Conservation (phyloP, 371 early-diverging fungal species). For the Conidiobolus incongruus region DNA sequence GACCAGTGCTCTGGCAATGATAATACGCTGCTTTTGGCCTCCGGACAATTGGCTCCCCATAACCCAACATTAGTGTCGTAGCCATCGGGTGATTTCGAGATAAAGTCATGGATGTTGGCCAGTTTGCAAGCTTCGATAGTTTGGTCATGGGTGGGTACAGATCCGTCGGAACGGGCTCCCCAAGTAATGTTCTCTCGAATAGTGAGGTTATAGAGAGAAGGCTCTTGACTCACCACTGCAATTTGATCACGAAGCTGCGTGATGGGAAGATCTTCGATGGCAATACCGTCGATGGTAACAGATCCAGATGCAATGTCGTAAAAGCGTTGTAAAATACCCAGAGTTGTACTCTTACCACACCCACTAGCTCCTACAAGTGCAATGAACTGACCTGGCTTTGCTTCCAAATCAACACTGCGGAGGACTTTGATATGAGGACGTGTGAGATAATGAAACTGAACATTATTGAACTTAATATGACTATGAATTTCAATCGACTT, state of each 20-base stretch:
- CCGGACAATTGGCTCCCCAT: conserved; percentile 22
- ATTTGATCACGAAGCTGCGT: conserved; percentile 39
- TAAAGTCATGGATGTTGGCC: conserved; percentile 36
- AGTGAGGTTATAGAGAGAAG: conserved; percentile 56
- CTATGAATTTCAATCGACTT: conserved; percentile 21
- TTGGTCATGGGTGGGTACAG: conserved; percentile 10
- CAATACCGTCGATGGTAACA: too few species aligned
- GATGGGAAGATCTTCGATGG: conserved; percentile 30
- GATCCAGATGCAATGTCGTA: too few species aligned
- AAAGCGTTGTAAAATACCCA: too few species aligned
- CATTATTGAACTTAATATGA: conserved; percentile 24
- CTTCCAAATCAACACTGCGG: conserved; percentile 33
- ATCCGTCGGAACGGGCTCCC: too few species aligned
- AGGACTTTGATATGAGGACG: conserved; percentile 58
- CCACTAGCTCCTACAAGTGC: too few species aligned
- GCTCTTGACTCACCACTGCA: conserved; percentile 75
- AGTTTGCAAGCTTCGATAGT: conserved; percentile 13
- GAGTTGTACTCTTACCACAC: too few species aligned
- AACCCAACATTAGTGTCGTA: conserved; percentile 50
- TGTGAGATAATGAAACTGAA: conserved; percentile 63
- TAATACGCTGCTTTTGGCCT: conserved; percentile 21
- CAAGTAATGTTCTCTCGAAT: conserved; percentile 74
- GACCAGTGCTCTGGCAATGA: conserved; percentile 34
- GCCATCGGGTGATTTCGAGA: conserved; percentile 36
- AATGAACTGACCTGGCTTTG: too few species aligned